Base-by-base conservation (phyloP, 768 basidiomycete species). In the Cubamyces sp. region DNA sequence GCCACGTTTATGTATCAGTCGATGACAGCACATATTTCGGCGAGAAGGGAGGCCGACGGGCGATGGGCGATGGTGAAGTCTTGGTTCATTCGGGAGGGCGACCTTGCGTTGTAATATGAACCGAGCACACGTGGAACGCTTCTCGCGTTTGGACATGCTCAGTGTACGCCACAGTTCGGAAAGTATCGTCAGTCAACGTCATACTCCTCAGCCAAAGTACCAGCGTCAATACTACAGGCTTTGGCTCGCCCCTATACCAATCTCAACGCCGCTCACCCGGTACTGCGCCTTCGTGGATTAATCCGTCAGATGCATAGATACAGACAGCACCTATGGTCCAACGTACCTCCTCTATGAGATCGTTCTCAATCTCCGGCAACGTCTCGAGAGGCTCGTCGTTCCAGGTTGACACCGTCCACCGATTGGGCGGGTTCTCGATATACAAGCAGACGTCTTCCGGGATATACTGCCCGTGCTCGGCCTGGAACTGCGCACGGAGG, bases 381-480 rank as follows among this genome's bases (percentile, higher is more conserved):
- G 75, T 75, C 71, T 92, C 91, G 18, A 75, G 69, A 6, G 70
- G 63, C 41, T 87, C 85, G 5, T 83, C 84, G 25, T 81, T 75
- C 72, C 76, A 79, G 0, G 91, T 86, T 0, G 82, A 70, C 14
- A 92, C 79, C 62, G 88, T 83, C 87, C 88, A 92, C 54, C 79
- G 80, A 40, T 90, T 91, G 11, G 92, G 92, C 11, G 82, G 73
- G 70, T 92, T 90, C 65, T 83, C 84, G 54, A 93, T 85, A 62
- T 83, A 90, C 16, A 92, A 75, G 70, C 92, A 94, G 41, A 94
- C 80, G 66, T 94, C 92, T 64, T 87, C 82, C 0, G 92, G 92
- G 2, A 94, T 80, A 71, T 88, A 83, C 14, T 80, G 79, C 0
- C 91, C 92, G 52, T 93, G 86, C 48, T 87, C 87, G 3, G 79